Evolutionary conservation across 2,329 filamentous ascomycete species (phyloP), one percentile per base, ranked within the genome.

Genomic region (Aspergillus sp.): DNA sequence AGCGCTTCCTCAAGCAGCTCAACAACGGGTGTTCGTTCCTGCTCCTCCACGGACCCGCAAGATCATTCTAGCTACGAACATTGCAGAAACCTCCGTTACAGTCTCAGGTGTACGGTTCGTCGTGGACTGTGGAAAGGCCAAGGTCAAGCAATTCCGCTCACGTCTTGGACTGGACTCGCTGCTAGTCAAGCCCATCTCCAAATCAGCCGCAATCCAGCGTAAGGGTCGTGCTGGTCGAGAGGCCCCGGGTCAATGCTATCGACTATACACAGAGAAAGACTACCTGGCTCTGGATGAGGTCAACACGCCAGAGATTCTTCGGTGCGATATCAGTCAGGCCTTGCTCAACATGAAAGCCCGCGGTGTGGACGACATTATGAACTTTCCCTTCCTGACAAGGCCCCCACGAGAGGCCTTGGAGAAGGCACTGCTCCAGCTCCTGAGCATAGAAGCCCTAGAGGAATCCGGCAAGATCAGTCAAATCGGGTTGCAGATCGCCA

Each of bases 51-150:
- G 87, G 2, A 96, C 91, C 0, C 85, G 95, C 47, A 98, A 98
- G 72, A 84, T 98, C 11, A 92, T 99, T 0, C 81, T 99, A 0
- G 89, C 93, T 0, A 99, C 95, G 13, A 99, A 99, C 71, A 98
- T 99, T 69, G 95, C 95, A n/a, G 95, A 99, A 75, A 98, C 95
- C 0, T 98, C 95, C 1, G 90, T 99, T 61, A 99, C 95, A 0
- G 93, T 99, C 0, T 90, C 94, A 0, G 95, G 95, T 2, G 92
- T 99, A 6, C 87, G 91, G 4, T 95, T 90, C 68, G 94, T 99
- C 8, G 84, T 99, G 19, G 95, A 99, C 72, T 90, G 90, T 58
- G 95, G 95, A 49, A 97, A 97, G 70, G 91, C 90, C 8, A 99
- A 99, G 73, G 85, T 96, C 65, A 97, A 97, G 77, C 90, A 96